These are phyloP conservation scores for Hemisphaericaspora xylofermentans DNA, from an alignment of 1,139 yeast species.

Conservation along the genomic window DNA sequence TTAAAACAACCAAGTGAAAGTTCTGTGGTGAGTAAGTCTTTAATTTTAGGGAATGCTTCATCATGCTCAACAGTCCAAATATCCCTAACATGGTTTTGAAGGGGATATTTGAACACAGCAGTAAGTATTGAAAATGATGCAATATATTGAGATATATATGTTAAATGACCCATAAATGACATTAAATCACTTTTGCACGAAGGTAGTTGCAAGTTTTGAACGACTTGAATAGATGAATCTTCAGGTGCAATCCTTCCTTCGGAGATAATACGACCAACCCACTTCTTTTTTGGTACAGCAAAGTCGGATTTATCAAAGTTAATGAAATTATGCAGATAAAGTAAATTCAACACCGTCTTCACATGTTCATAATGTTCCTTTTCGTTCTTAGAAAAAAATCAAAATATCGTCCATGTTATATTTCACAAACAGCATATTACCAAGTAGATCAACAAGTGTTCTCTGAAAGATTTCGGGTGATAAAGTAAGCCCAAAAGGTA, in stretches of 20 bases:
- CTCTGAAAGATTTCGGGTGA: background rate
- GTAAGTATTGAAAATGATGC: background rate
- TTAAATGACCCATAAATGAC: background rate
- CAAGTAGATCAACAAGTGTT: background rate
- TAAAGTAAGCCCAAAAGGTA: background rate
- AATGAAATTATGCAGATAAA: background rate
- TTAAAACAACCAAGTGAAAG: background rate
- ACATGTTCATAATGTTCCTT: background rate
- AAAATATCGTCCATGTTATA: background rate
- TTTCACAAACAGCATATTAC: background rate
- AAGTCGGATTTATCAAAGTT: background rate
- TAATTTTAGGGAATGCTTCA: background rate
- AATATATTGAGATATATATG: background rate
- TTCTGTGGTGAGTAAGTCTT: background rate
- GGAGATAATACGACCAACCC: background rate
- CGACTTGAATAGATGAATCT: background rate
- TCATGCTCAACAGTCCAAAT: background rate
- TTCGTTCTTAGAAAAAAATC: background rate
- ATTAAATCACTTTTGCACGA: background rate
- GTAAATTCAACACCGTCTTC: background rate
- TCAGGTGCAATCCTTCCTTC: background rate
- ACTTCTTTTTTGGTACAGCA: background rate
- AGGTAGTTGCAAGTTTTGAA: background rate
- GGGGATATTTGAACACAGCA: background rate
- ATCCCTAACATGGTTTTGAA: background rate